Evolutionary conservation across 805 yeast genomes (phyloP).

Genomic region (Metschnikowia bowlesiae): DNA sequence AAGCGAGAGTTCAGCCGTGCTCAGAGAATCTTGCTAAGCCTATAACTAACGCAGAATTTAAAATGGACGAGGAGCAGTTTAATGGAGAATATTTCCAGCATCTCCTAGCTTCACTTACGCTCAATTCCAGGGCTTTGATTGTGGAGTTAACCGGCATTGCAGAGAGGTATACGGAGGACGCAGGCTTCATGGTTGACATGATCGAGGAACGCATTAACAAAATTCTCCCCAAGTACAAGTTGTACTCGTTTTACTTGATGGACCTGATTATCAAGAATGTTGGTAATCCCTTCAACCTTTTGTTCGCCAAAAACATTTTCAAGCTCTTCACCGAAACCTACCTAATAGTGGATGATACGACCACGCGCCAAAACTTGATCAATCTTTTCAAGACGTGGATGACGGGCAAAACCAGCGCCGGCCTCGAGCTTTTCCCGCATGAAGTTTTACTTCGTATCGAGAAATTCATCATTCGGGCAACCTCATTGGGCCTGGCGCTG

Average conservation of each 20-base stretch:
- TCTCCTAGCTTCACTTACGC: constrained; percentile 31
- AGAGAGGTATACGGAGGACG: constrained; percentile 28
- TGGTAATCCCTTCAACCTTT: constrained; percentile 40
- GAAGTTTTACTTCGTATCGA: constrained; percentile 30
- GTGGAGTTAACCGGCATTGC: constrained; percentile 38
- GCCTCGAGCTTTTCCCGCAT: constrained; percentile 31
- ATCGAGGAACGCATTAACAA: constrained; percentile 34
- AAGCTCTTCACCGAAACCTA: constrained; percentile 36
- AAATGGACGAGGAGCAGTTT: constrained; percentile 21
- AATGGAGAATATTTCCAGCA: constrained; percentile 27
- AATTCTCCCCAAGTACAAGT: constrained; percentile 34
- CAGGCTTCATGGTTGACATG: constrained; percentile 29
- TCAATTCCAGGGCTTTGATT: constrained; percentile 35
- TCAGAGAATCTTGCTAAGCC: background rate
- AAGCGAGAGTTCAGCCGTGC: background rate
- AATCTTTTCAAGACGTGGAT: constrained; percentile 41
- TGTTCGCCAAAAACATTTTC: constrained; percentile 33
- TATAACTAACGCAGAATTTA: background rate
- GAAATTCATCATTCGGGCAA: constrained; percentile 37
- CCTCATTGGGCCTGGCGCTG: constrained; percentile 19
- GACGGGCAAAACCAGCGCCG: constrained; percentile 30
- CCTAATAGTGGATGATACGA: constrained; percentile 35
- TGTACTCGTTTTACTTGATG: constrained; percentile 33
- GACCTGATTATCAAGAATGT: constrained; percentile 41
- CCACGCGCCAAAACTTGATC: constrained; percentile 36